Conservation (phyloP, 208 protist genomes). For the Acanthamoeba healyi region DNA sequence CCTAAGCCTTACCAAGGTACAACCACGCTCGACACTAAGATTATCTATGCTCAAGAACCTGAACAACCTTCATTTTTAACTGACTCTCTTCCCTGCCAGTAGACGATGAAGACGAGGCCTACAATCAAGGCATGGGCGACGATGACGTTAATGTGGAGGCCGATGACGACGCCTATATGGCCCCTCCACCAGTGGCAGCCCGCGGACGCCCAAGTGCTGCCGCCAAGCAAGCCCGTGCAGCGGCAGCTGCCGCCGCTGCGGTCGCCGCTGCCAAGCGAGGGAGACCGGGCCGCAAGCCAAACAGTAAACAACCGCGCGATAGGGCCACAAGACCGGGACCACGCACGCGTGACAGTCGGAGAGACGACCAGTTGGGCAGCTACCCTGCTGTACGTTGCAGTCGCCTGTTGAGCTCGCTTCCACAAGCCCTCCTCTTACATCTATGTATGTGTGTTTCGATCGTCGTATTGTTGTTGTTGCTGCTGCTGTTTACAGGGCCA, state of each 20-base stretch:
- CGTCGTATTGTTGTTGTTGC: no score
- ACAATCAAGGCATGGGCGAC: background rate
- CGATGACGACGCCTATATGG: slow-evolving; percentile 54
- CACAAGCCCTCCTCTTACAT: background rate
- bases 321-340: background rate
- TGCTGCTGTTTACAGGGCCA: background rate
- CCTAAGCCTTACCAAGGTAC: background rate
- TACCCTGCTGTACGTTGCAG: background rate
- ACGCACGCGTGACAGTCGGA: background rate
- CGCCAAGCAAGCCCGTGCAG: background rate
- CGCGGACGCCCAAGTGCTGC: background rate
- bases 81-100: background rate
- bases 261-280: background rate
- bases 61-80: background rate
- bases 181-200: background rate
- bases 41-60: background rate
- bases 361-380: background rate
- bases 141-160: slow-evolving; percentile 25
- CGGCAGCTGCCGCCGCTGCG: background rate
- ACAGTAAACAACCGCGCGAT: background rate
- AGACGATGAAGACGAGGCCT: background rate
- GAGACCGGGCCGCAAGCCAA: slow-evolving; percentile 3
- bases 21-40: background rate
- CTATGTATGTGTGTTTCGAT: background rate
- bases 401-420: no score